Conservation (phyloP, 441 rosid species). For the Populus hybrid region DNA sequence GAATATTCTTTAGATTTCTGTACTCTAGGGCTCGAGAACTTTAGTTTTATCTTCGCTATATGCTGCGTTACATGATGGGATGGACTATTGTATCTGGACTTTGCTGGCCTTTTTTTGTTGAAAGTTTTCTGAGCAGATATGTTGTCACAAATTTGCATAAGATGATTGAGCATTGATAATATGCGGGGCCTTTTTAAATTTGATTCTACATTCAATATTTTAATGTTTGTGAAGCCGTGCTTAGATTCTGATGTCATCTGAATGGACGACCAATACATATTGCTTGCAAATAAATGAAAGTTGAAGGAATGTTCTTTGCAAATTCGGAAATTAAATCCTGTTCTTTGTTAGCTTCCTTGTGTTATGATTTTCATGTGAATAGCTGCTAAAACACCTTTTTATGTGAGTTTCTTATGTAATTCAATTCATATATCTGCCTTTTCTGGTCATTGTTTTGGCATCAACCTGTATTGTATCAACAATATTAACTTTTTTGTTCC, state of each 20-base stretch:
- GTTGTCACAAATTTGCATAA: not conserved
- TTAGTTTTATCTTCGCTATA: no score
- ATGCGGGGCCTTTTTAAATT: not conserved
- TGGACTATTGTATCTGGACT: not conserved
- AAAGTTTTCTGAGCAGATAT: not conserved
- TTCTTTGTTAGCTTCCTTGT: not conserved
- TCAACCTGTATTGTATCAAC: not conserved
- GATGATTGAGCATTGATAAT: conserved; percentile 1
- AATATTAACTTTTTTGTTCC: conserved; percentile 9
- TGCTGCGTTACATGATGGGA: not conserved
- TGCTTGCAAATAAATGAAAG: conserved; percentile 2
- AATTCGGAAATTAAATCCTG: not conserved
- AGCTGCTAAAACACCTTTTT: not conserved
- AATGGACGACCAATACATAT: conserved; percentile 1
- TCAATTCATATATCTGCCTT: conserved; percentile 3
- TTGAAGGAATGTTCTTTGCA: not conserved
- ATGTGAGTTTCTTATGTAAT: not conserved
- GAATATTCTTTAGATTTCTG: no score
- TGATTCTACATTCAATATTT: not conserved
- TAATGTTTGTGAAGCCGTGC: conserved; percentile 5
- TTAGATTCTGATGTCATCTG: conserved; percentile 1
- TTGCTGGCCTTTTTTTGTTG: not conserved
- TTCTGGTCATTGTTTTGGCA: conserved; percentile 10
- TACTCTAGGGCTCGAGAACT: no score
- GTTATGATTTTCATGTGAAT: not conserved